Evolutionary conservation across 1,139 yeast species (phyloP), one percentile per base, ranked within the genome.

Genomic region (Zygoascus meyerae): DNA sequence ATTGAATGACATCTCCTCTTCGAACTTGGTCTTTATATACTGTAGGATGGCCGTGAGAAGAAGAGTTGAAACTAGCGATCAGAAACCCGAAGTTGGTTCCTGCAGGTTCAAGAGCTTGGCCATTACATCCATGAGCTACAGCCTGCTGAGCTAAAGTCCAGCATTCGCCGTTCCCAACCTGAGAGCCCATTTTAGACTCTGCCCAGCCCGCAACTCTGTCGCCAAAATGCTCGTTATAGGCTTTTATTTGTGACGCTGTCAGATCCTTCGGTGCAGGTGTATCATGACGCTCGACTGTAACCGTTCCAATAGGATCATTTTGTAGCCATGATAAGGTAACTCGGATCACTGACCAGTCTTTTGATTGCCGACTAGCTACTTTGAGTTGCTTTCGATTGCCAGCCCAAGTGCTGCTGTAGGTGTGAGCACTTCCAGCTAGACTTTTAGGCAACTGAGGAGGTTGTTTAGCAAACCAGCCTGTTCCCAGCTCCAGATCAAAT

Each of bases 81-180:
- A 81, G 73, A 41, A 70, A 80, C 1, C 90, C 90, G 58, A 81
- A 87, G 33, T 69, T 70, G 12, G 65, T 62, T 21, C 79, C 79
- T 16, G 71, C 70, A 9, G 83, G 74, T 1, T 75, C 73, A 66
- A 82, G 73, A 0, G 87, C 87, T 55, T 74, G 76, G 17, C 76
- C 78, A 0, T 82, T 82, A 54, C 84, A 78, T 0, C 81, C 80
- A 49, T 75, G 73, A 43, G 68, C 66, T 34, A 83, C 67, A 0
- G 87, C 86, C 46, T 79, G 78, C 45, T 74, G 73, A 1, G 87
- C 90, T 50, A 83, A 70, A 37, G 85, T 84, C 90, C 90, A 83
- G 64, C 92, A 83, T 59, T 83, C 90, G 8, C 92, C 92, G 45
- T 76, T 65, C 2, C 86, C 86, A 6, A 83, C 84, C 47, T 70